Percentiles rank a stretch among this genome's conserved stretches.
Conservation (phyloP, 208 protist genomes). For the Leishmania major region DNA sequence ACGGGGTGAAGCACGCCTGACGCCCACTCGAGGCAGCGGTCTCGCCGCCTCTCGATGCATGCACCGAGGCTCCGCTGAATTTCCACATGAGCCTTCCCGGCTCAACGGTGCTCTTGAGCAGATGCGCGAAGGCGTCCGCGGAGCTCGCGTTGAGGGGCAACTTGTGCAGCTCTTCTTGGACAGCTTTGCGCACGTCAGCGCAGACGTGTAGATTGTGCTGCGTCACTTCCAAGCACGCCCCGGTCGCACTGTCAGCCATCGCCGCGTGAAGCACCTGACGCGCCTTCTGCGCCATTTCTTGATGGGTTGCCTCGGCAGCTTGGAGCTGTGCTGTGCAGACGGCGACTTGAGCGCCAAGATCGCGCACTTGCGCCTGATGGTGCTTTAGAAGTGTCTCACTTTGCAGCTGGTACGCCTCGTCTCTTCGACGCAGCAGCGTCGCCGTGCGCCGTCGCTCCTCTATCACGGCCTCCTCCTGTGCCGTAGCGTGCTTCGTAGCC, state of each 20-base stretch:
- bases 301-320: not conserved
- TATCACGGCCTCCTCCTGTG: not conserved
- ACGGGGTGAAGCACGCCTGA: not conserved
- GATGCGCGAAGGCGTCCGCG: not conserved
- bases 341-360: slow-evolving; percentile 7
- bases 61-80: slow-evolving; percentile 8
- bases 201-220: slow-evolving; percentile 8
- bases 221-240: slow-evolving; percentile 16
- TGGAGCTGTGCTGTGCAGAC: not conserved
- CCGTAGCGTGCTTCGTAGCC: slow-evolving; percentile 2
- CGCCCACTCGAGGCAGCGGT: not conserved
- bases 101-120: not conserved
- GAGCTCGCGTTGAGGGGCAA: slow-evolving; percentile 5
- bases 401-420: not conserved
- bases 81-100: slow-evolving; percentile 8
- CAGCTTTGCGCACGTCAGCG: slow-evolving; percentile 4
- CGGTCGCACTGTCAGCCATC: slow-evolving; percentile 9
- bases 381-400: not conserved
- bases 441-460: not conserved
- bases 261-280: slow-evolving; percentile 5
- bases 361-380: slow-evolving; percentile 6
- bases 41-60: not conserved
- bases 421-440: not conserved
- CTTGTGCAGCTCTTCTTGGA: slow-evolving; percentile 12
- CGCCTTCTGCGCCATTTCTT: not conserved